Conservation (phyloP, 768 basidiomycete species). For the Gloeostereum incarnatum region DNA sequence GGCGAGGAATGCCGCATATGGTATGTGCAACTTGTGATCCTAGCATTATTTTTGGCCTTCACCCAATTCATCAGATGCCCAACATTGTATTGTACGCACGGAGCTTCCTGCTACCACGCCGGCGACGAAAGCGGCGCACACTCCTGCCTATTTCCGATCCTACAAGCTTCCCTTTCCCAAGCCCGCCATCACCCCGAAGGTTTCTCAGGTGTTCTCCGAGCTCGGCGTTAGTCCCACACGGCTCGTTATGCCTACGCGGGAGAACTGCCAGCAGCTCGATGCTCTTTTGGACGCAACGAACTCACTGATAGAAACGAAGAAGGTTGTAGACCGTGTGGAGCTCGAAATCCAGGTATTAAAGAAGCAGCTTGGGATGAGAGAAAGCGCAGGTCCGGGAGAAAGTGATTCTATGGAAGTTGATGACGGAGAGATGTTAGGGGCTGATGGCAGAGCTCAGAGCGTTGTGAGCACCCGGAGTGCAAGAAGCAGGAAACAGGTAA, state of each 20-base stretch:
- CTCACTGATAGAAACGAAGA: constrained; percentile 82
- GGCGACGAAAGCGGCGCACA: constrained; percentile 68
- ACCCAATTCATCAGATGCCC: constrained; percentile 37
- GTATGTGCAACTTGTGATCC: constrained; percentile 22
- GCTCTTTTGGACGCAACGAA: constrained; percentile 62
- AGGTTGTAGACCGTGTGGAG: constrained; percentile 76
- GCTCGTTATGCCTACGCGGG: constrained; percentile 91
- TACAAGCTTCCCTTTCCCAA: constrained; percentile 80
- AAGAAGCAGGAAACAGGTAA: constrained; percentile 52
- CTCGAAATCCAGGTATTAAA: constrained; percentile 73
- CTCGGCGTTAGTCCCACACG: constrained; percentile 63
- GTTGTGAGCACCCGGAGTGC: constrained; percentile 49
- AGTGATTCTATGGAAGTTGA: constrained; percentile 49
- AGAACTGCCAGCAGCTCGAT: constrained; percentile 70
- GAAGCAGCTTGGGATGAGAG: constrained; percentile 46
- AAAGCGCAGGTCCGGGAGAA: constrained; percentile 22
- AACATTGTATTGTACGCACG: constrained; percentile 66
- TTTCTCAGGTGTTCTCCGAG: constrained; percentile 69
- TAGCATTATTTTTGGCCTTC: neutral
- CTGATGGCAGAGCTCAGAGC: constrained; percentile 57
- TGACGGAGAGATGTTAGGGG: constrained; percentile 29
- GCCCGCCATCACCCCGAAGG: constrained; percentile 60
- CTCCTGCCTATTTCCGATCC: constrained; percentile 77
- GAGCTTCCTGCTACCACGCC: constrained; percentile 45
- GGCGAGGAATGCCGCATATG: constrained; percentile 50